Conservation (phyloP, 148 eudicot species). For the Pouteria glomerata region DNA sequence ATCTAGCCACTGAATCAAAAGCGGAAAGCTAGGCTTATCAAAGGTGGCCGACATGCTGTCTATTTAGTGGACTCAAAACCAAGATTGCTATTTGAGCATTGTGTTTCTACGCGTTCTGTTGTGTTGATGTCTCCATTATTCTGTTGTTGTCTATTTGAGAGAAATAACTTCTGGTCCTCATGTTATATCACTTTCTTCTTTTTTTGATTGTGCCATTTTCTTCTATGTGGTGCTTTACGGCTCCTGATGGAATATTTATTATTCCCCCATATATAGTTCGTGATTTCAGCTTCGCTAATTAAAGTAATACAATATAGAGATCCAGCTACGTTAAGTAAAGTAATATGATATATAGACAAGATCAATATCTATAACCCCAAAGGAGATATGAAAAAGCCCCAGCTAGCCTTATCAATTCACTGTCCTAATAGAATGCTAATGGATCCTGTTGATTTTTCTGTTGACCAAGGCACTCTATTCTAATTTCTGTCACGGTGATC, state of each 20-base stretch:
- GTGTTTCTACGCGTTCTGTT: neutral
- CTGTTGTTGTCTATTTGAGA: neutral
- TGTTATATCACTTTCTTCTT: neutral
- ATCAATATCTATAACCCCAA: no score
- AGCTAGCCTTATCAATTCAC: no score
- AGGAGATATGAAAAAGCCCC: no score
- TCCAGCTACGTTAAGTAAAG: no score
- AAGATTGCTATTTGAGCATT: neutral
- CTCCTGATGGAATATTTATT: no score
- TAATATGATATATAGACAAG: no score
- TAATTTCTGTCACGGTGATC: no score
- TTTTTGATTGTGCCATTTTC: neutral
- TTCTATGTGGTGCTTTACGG: neutral
- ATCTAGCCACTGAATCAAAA: neutral
- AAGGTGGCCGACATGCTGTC: conserved; percentile 10
- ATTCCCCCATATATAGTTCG: neutral
- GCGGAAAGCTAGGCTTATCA: neutral
- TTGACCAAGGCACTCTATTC: no score
- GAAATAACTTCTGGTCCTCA: neutral
- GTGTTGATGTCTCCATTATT: neutral
- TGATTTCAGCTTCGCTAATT: neutral
- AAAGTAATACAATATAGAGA: neutral
- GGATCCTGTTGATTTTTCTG: no score
- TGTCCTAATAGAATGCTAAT: no score
- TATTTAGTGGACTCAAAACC: neutral